Evolutionary conservation across 2,329 filamentous ascomycete species (phyloP), one percentile per base, ranked within the genome.

Genomic region (Alternaria sp.): DNA sequence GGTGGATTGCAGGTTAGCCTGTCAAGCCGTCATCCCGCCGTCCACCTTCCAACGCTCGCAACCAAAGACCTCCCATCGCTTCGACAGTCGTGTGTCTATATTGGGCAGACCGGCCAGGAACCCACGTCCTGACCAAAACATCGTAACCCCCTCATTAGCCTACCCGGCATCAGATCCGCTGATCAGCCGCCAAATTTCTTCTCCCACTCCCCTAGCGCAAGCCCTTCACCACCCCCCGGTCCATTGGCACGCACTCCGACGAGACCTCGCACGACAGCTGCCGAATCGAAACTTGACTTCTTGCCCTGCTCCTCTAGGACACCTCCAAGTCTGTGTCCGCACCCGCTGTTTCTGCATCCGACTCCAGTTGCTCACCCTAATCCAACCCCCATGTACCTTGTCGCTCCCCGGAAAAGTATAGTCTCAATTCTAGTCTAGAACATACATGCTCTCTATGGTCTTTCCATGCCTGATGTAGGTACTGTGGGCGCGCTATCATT

Each of bases 281-380:
- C 69, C 73, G 67, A 71, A 70, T 73, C 65, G 68, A 71, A 73
- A 66, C 73, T 72, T 73, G 68, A 61, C 70, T 69, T 66, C 65
- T 63, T 68, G 60, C 61, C 60, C 69, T 69, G 61, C 67, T 64
- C 62, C 65, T 60, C 60, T 48, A 63, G 61, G 61, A 66, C 66
- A 61, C 46, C 64, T 57, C 60, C 64, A 60, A 60, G 53, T 57
- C 69, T 66, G 60, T 69, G 57, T 67, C 67, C 60, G 62, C 67
- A 62, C 68, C 67, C 66, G 68, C 69, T 70, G 69, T 68, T 60
- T 64, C 67, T 63, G 66, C 73, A 62, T 62, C 60, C 65, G 60
- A 67, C 55, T 57, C 70, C 68, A 69, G 65, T 68, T 73, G 69
- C 66, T 64, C 63, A 66, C 69, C 66, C 73, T 70, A 60, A 68